Evolutionary conservation across 768 basidiomycete genomes (phyloP).

Genomic region (Mycena capillaripes): DNA sequence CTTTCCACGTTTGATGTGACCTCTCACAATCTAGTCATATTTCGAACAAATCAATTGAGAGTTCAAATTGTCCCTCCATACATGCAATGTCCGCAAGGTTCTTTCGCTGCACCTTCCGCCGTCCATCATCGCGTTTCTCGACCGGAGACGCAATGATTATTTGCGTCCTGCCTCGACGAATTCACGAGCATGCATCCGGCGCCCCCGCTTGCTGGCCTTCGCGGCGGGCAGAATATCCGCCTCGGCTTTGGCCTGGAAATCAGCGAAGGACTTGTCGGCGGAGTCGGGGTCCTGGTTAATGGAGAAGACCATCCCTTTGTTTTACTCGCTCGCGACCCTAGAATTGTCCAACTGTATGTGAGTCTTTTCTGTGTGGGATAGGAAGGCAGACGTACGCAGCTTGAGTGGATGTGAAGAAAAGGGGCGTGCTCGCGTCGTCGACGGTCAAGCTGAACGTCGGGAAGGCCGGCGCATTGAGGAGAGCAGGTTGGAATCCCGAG

Average conservation of each 20-base stretch:
- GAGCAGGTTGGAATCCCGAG: not conserved
- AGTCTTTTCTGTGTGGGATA: not conserved
- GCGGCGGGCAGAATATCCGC: not conserved
- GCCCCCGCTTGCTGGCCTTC: not conserved
- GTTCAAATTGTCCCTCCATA: not conserved
- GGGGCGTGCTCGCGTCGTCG: not conserved
- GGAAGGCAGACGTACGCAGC: not conserved
- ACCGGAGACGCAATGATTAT: not conserved
- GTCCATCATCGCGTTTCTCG: not conserved
- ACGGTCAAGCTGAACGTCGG: conserved; percentile 12
- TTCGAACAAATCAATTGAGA: not conserved
- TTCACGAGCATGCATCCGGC: not conserved
- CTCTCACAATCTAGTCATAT: not conserved
- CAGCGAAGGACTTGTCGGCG: not conserved
- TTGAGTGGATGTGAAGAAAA: not conserved
- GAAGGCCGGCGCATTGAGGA: not conserved
- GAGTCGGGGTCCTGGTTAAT: not conserved
- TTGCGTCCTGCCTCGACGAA: not conserved
- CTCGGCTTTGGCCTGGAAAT: no score
- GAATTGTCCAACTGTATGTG: not conserved
- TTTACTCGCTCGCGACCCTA: not conserved
- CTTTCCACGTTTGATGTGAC: not conserved
- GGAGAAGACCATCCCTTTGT: conserved; percentile 9
- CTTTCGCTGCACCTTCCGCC: no score
- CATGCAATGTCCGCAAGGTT: not conserved